Percentiles rank a stretch among this genome's conserved stretches.
Evolutionary conservation across 2,329 filamentous ascomycete genomes (phyloP).

Genomic region (Penicillium brasilianum): DNA sequence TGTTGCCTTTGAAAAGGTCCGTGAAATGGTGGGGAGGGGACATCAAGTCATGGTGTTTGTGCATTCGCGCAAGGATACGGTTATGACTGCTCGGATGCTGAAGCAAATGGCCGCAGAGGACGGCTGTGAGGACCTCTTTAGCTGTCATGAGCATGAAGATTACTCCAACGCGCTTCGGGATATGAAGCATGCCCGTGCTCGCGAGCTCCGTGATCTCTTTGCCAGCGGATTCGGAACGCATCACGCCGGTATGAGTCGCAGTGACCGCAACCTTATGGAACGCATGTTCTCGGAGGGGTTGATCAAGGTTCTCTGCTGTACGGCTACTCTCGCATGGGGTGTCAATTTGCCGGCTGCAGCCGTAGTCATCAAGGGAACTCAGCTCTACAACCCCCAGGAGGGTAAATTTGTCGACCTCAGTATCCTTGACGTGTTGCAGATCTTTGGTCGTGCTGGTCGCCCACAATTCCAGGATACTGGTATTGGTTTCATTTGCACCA

Average conservation of each 20-base stretch:
- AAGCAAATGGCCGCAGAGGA: constrained; percentile 86
- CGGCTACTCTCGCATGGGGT: constrained; percentile 96
- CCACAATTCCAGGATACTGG: constrained; percentile 97
- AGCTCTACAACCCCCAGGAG: constrained; percentile 94
- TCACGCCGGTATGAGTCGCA: constrained; percentile 93
- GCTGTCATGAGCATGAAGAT: constrained; percentile 75
- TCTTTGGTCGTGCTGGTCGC: constrained; percentile 96
- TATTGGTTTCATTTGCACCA: constrained; percentile 98
- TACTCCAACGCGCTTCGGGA: constrained; percentile 82
- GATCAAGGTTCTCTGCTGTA: constrained; percentile 97
- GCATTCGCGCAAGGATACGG: constrained; percentile 92
- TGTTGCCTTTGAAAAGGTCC: constrained; percentile 90
- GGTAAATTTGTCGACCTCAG: constrained; percentile 96
- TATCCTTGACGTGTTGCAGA: constrained; percentile 95
- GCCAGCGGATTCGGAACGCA: constrained; percentile 93
- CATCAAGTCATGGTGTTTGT: constrained; percentile 99
- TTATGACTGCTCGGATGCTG: constrained; percentile 82
- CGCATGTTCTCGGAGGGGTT: constrained; percentile 87
- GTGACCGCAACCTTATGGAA: constrained; percentile 95
- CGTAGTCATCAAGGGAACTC: constrained; percentile 96
- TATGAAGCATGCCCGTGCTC: constrained; percentile 82
- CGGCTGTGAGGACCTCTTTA: constrained; percentile 78
- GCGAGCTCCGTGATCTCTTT: constrained; percentile 85
- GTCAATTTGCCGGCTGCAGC: constrained; percentile 97
- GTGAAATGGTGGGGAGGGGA: constrained; percentile 86